Conservation (phyloP, 495 filamentous ascomycete species). For the Aspergillus carlsbadensis region DNA sequence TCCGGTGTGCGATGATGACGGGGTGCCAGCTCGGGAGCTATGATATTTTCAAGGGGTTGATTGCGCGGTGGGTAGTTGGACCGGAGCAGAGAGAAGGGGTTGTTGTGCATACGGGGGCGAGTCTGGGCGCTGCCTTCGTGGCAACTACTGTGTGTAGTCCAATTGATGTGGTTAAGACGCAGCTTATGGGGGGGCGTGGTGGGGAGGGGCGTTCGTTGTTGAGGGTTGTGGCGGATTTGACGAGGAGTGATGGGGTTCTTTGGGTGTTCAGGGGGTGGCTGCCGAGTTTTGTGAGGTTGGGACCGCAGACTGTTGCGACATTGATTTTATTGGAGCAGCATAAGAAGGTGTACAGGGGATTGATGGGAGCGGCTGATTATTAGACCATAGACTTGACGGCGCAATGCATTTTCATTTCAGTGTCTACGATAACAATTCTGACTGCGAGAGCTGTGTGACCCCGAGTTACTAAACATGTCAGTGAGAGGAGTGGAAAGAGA, state of each 20-base stretch:
- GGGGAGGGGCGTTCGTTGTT: conserved; percentile 9
- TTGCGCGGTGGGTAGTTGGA: conserved; percentile 6
- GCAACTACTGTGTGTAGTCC: conserved; percentile 89
- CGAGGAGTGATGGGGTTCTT: conserved; percentile 16
- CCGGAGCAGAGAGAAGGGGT: conserved; percentile 53
- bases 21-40: conserved; percentile 80
- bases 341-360: conserved; percentile 42
- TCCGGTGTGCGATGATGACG: conserved; percentile 83
- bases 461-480: too few relatives aligned
- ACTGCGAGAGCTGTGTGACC: too few relatives aligned
- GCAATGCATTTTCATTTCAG: too few relatives aligned
- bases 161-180: conserved; percentile 87
- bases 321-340: conserved; percentile 87
- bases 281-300: conserved; percentile 80
- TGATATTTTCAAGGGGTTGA: conserved; percentile 75
- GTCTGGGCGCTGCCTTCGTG: conserved; percentile 75
- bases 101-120: conserved; percentile 73
- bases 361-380: too few relatives aligned
- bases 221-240: conserved; percentile 17
- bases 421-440: too few relatives aligned
- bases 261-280: conserved; percentile 94
- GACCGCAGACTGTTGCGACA: conserved; percentile 81
- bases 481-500: not conserved
- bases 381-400: too few relatives aligned
- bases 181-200: conserved; percentile 60